Conservation (phyloP, 768 basidiomycete species). For the Boletus patriciae region DNA sequence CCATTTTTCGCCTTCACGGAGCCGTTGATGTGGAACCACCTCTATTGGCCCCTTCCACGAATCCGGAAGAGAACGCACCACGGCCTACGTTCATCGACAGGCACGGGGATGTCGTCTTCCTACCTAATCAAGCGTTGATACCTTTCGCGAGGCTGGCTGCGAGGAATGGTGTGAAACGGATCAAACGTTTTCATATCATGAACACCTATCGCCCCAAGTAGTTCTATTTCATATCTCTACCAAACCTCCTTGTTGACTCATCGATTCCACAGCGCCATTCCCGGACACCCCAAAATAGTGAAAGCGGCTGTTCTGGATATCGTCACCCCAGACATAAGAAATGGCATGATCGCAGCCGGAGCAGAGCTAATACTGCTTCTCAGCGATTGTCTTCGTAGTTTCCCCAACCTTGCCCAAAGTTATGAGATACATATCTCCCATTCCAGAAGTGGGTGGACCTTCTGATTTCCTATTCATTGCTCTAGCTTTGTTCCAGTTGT, state of each 20-base stretch:
- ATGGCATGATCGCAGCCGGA: constrained; percentile 64
- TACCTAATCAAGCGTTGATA: constrained; percentile 70
- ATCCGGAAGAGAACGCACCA: constrained; percentile 59
- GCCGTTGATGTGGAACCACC: constrained; percentile 87
- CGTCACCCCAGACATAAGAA: constrained; percentile 67
- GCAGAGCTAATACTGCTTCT: constrained; percentile 74
- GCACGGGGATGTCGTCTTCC: constrained; percentile 70
- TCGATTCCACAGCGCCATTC: constrained; percentile 45
- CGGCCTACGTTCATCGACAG: constrained; percentile 78
- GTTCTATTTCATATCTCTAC: constrained; percentile 10
- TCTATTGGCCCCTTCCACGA: constrained; percentile 71
- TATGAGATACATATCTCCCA: constrained; percentile 83
- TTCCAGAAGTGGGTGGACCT: constrained; percentile 55
- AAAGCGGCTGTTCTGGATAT: constrained; percentile 85
- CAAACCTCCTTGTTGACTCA: neutral
- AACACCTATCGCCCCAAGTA: constrained; percentile 72
- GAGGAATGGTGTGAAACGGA: constrained; percentile 58
- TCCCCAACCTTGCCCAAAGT: constrained; percentile 63
- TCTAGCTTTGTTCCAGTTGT: constrained; percentile 49
- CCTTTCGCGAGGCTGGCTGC: constrained; percentile 87
- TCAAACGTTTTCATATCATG: constrained; percentile 81
- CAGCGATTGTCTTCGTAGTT: constrained; percentile 64
- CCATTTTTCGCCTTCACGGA: constrained; percentile 86
- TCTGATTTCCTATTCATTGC: neutral
- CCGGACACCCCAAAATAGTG: constrained; percentile 69